Percentiles rank a stretch among this genome's conserved stretches.
Evolutionary conservation across 78 protist genomes (phyloP).

Genomic region (Planoprotostelium fungivorum): DNA sequence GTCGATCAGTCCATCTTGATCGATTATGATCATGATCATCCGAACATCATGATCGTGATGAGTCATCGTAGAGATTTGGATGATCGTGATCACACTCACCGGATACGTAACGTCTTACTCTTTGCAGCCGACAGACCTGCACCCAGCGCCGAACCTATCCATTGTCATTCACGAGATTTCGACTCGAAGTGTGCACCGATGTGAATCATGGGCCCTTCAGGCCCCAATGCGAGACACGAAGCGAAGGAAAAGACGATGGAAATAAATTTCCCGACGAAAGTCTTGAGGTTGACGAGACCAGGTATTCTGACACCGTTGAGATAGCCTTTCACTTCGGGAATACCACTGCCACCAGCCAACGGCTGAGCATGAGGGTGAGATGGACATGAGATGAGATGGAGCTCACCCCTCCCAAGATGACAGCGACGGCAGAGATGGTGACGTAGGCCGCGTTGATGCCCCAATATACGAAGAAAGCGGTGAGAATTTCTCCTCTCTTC

Average conservation of each 20-base stretch:
- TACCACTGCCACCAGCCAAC: slow-evolving; percentile 76
- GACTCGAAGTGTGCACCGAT: slow-evolving; percentile 22
- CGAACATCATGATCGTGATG: too few species aligned
- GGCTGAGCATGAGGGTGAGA: slow-evolving; percentile 17
- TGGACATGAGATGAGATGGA: neutral
- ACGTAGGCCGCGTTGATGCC: neutral
- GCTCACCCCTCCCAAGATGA: neutral
- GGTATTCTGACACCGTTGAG: slow-evolving; percentile 87
- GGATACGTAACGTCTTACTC: neutral
- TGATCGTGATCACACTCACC: slow-evolving; percentile 18
- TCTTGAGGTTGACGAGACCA: slow-evolving; percentile 58
- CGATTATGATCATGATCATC: too few species aligned
- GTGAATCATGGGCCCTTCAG: slow-evolving; percentile 90
- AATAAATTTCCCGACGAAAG: slow-evolving; percentile 69
- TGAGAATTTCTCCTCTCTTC: neutral
- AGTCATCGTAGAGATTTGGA: too few species aligned
- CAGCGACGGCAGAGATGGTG: neutral
- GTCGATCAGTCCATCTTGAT: neutral
- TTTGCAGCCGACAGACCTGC: slow-evolving; percentile 17
- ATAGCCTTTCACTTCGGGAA: slow-evolving; percentile 88
- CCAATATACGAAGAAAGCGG: neutral
- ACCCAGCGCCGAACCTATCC: slow-evolving; percentile 7
- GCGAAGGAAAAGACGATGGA: slow-evolving; percentile 53
- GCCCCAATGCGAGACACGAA: slow-evolving; percentile 45
- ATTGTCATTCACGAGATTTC: neutral